A percentile compares a stretch with the other conserved stretches of the same genome.
Evolutionary conservation across 2,329 filamentous ascomycete genomes (phyloP).

Genomic region (Huntiella savannae): DNA sequence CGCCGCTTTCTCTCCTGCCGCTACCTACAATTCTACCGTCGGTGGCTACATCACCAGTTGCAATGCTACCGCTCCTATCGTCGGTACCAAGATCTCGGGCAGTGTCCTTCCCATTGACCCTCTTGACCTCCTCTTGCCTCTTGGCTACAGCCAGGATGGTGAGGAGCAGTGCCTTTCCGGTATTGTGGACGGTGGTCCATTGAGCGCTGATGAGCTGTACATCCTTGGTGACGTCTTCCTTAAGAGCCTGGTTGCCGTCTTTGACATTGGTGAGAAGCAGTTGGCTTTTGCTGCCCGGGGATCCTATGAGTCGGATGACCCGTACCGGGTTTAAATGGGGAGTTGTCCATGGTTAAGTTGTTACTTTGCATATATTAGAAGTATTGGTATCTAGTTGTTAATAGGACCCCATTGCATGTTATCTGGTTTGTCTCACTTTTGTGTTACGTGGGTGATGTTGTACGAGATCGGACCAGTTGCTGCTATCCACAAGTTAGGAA

Average conservation of each 20-base stretch:
- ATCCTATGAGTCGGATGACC: slow-evolving; percentile 3
- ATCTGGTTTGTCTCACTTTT: too few species aligned
- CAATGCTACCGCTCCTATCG: slow-evolving; percentile 16
- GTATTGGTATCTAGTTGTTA: too few species aligned
- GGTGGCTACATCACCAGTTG: slow-evolving; percentile 15
- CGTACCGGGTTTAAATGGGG: background rate
- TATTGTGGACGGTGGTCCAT: slow-evolving; percentile 3
- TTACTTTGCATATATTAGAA: too few species aligned
- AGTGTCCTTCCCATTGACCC: slow-evolving; percentile 8
- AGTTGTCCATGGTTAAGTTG: too few species aligned
- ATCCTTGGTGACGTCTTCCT: slow-evolving; percentile 31
- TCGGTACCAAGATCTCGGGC: slow-evolving; percentile 16
- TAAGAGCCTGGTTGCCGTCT: slow-evolving; percentile 29
- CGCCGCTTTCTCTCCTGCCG: slow-evolving; percentile 13
- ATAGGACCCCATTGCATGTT: too few species aligned
- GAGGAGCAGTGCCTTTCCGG: slow-evolving; percentile 1
- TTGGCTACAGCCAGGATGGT: background rate
- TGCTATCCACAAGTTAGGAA: too few species aligned
- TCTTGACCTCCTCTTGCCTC: slow-evolving; percentile 3
- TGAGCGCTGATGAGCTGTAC: slow-evolving; percentile 21
- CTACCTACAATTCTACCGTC: slow-evolving; percentile 14
- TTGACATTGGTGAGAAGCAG: slow-evolving; percentile 24
- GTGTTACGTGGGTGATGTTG: too few species aligned
- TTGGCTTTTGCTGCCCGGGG: slow-evolving; percentile 22
- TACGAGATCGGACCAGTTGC: too few species aligned